Conservation (phyloP, 257 asterid genomes). For the Nicotiana obtusifolia region DNA sequence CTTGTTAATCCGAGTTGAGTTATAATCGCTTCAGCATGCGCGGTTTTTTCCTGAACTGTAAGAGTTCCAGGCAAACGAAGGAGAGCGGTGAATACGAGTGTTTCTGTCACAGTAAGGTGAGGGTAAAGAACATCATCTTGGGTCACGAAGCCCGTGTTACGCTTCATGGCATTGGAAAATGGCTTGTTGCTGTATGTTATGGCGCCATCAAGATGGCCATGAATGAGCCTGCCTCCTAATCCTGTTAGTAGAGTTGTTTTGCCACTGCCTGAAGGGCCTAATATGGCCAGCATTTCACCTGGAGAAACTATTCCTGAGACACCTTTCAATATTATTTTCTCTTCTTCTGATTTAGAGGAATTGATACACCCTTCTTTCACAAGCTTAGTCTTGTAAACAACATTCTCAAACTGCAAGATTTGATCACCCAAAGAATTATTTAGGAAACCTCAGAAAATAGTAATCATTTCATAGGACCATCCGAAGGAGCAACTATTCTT, state of each 20-base stretch:
- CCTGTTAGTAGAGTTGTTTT: conserved; percentile 77
- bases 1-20: conserved; percentile 48
- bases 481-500: no score
- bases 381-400: conserved; percentile 41
- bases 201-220: conserved; percentile 40
- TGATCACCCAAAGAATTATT: not conserved
- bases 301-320: conserved; percentile 54
- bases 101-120: conserved; percentile 71
- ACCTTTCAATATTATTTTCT: conserved; percentile 56
- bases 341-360: conserved; percentile 18
- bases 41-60: conserved; percentile 28
- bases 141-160: conserved; percentile 68
- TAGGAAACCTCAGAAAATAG: not conserved
- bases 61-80: conserved; percentile 51
- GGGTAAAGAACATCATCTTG: conserved; percentile 75
- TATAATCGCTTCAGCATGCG: conserved; percentile 44
- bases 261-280: conserved; percentile 95
- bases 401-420: conserved; percentile 59
- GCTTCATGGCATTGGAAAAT: conserved; percentile 47
- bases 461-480: no score
- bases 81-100: conserved; percentile 65
- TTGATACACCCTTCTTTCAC: conserved; percentile 22
- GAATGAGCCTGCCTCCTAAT: conserved; percentile 52
- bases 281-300: conserved; percentile 75
- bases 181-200: conserved; percentile 53